Evolutionary conservation across 352 stramenopile species (phyloP).

Genomic region (Phytophthora tubulina): DNA sequence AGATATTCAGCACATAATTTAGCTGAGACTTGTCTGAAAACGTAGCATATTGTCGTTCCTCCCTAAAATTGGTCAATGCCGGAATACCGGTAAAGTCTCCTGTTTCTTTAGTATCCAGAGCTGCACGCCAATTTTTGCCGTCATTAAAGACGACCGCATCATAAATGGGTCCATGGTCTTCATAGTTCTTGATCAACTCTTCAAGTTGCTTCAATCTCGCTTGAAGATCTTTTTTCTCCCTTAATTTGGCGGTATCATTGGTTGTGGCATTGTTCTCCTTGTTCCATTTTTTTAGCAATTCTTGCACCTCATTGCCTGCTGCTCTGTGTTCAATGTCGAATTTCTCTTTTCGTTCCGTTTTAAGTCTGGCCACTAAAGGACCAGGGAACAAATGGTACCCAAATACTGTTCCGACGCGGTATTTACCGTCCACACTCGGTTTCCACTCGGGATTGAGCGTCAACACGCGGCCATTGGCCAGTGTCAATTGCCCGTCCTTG

Average conservation of each 20-base stretch:
- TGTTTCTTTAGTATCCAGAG: constrained; percentile 86
- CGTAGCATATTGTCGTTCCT: constrained; percentile 83
- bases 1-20: constrained; percentile 97
- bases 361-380: constrained; percentile 72
- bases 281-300: constrained; percentile 65
- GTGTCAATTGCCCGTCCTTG: constrained; percentile 58
- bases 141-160: constrained; percentile 94
- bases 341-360: constrained; percentile 85
- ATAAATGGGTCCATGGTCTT: constrained; percentile 94
- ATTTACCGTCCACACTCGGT: constrained; percentile 66
- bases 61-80: constrained; percentile 81
- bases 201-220: constrained; percentile 75
- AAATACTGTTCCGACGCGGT: constrained; percentile 85
- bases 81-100: constrained; percentile 82
- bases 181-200: constrained; percentile 75
- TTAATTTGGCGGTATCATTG: constrained; percentile 51
- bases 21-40: constrained; percentile 94
- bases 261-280: constrained; percentile 77
- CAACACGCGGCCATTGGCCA: constrained; percentile 59
- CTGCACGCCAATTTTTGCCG: constrained; percentile 75
- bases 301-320: constrained; percentile 74
- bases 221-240: constrained; percentile 88
- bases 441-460: constrained; percentile 83
- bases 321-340: constrained; percentile 77
- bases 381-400: constrained; percentile 92